Evolutionary conservation across 352 stramenopile species (phyloP), one percentile per base, ranked within the genome.

Genomic region (Globisporangium nunn): DNA sequence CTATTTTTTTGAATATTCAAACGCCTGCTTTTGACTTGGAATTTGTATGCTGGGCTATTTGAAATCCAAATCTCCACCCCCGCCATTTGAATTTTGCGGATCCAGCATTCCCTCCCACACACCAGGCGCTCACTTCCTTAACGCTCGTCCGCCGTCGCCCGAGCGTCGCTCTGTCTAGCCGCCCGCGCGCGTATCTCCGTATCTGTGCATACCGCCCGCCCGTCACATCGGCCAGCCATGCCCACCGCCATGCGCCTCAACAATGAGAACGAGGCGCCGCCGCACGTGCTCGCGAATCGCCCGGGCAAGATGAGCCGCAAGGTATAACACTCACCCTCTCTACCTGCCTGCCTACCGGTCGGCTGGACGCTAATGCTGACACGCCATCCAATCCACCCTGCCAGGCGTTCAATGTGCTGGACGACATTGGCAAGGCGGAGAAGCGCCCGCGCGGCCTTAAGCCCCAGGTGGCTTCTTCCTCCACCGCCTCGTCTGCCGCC

Each of bases 251-350:
- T 52, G 51, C 50, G 46, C 40, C 58, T 72, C 48, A 91, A 89
- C 69, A 89, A 91, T 53, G 81, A 91, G 65, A 91, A 91, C 58
- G 78, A 88, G 39, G 45, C 68, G 59, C 81, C 78, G 6, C 48
- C 17, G 31, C 70, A 80, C 58, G 57, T 62, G 12, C 50, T 54
- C 31, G 66, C 59, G 40, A 70, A 70, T 43, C 78, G 73, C 31
- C 67, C 67, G 23, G 66, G 67, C 63, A 91, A 88, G 73, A 70
- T 82, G 29, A 63, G 64, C 56, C 59, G 65, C 53, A 62, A 68
- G 62, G 65, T 75, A 55, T 44, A 39, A 50, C 51, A 23, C 67
- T 17, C 29, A 50, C 18, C 14, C 55, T 6, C 15, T 68, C 1
- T n/a, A 23, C 23, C 23, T 23, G 23, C 23, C 23, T 23, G 23